Conservation (phyloP, 2,329 filamentous ascomycete species). For the Periglandula ipomoeae region DNA sequence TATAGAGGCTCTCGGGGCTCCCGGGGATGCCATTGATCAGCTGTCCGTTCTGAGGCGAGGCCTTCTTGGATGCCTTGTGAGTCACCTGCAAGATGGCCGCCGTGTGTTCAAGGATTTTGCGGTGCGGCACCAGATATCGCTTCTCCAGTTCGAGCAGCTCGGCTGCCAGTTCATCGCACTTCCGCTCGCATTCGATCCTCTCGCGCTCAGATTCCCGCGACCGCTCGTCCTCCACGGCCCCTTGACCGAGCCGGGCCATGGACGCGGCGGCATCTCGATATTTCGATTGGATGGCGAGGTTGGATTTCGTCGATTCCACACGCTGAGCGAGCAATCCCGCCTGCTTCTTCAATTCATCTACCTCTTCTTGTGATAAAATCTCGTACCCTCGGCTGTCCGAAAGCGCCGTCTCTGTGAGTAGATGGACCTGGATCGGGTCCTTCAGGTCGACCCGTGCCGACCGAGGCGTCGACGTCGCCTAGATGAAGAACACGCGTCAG, state of each 20-base stretch:
- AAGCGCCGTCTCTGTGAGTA: constrained; percentile 88
- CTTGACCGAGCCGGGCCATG: constrained; percentile 58
- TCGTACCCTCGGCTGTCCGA: constrained; percentile 79
- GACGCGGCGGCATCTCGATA: constrained; percentile 88
- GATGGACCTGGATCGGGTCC: constrained; percentile 74
- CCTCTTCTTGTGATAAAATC: constrained; percentile 82
- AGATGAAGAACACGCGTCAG: not conserved
- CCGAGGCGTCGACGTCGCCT: constrained; percentile 8
- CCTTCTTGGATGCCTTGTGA: constrained; percentile 61
- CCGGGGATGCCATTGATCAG: constrained; percentile 54
- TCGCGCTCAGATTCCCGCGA: constrained; percentile 62
- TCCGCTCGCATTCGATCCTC: constrained; percentile 62
- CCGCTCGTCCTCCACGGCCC: constrained; percentile 36
- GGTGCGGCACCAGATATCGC: constrained; percentile 63
- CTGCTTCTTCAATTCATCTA: constrained; percentile 87
- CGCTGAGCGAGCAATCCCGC: constrained; percentile 60
- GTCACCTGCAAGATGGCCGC: constrained; percentile 87
- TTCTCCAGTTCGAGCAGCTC: constrained; percentile 77
- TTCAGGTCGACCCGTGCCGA: constrained; percentile 51
- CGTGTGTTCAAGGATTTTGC: constrained; percentile 76
- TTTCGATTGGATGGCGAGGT: constrained; percentile 83
- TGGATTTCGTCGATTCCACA: constrained; percentile 74
- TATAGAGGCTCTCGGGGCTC: constrained; percentile 69
- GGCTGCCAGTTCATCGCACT: constrained; percentile 75
- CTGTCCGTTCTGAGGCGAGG: constrained; percentile 31